phyloP scores from a whole-genome alignment of 2,329 filamentous ascomycete genomes.

The Stagonosporopsis chrysanthemi region DNA sequence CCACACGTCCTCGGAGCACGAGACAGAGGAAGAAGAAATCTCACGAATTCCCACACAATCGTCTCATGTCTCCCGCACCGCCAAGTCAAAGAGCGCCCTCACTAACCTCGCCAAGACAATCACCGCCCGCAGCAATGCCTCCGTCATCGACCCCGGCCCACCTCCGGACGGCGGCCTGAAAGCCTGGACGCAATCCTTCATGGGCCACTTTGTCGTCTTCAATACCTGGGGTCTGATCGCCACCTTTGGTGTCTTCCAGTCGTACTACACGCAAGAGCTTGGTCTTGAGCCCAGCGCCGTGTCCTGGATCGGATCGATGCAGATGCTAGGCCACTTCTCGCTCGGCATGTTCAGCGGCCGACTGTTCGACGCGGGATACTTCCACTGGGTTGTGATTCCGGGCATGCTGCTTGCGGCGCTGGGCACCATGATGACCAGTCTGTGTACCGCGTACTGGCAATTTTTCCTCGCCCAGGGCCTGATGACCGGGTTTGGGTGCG shows the following conservation, averaged over 20 bases:
- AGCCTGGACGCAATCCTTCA: conserved; percentile 49
- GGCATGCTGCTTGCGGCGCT: conserved; percentile 56
- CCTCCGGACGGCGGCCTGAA: conserved; percentile 49
- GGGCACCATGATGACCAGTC: conserved; percentile 61
- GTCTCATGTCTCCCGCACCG: conserved; percentile 11
- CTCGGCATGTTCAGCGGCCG: conserved; percentile 61
- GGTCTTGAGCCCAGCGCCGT: conserved; percentile 53
- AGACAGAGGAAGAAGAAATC: conserved; percentile 17
- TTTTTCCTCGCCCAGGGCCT: conserved; percentile 49
- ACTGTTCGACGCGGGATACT: conserved; percentile 61
- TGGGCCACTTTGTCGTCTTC: conserved; percentile 49
- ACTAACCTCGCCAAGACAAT: conserved; percentile 36
- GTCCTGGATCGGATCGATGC: conserved; percentile 61
- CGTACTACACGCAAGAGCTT: conserved; percentile 44
- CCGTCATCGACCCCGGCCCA: conserved; percentile 45
- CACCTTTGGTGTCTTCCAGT: conserved; percentile 49
- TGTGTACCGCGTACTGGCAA: conserved; percentile 60
- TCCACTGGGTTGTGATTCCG: conserved; percentile 53
- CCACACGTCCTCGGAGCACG: conserved; percentile 5
- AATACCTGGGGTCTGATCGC: conserved; percentile 50
- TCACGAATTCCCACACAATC: conserved; percentile 25
- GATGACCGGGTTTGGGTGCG: conserved; percentile 44
- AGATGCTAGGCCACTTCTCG: conserved; percentile 60
- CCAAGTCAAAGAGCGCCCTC: conserved; percentile 20
- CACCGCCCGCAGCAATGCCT: conserved; percentile 44